Percentiles rank a stretch among this genome's conserved stretches.
Evolutionary conservation across 2,329 filamentous ascomycete genomes (phyloP).

Genomic region (Neopestalotiopsis clavispora): DNA sequence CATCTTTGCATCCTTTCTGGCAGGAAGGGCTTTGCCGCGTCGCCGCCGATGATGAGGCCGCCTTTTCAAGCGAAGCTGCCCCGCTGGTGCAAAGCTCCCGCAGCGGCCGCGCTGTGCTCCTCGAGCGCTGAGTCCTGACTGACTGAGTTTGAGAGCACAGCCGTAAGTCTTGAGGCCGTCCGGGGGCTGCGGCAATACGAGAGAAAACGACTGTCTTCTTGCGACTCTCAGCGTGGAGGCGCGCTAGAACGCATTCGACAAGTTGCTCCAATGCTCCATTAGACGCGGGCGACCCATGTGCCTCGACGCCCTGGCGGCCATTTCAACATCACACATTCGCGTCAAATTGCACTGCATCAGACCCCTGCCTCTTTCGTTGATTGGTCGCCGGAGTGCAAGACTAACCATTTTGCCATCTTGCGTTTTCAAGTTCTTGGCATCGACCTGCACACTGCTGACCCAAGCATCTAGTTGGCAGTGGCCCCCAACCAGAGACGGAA

Average conservation of each 20-base stretch:
- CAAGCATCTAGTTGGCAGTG: slow-evolving; percentile 9
- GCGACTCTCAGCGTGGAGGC: neutral
- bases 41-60: neutral
- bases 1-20: too few species aligned
- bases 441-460: neutral
- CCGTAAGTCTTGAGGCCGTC: neutral
- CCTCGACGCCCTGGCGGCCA: slow-evolving; percentile 4
- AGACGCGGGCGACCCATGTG: slow-evolving; percentile 18
- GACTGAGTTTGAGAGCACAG: neutral
- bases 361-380: slow-evolving; percentile 12
- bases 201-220: neutral
- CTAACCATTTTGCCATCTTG: slow-evolving; percentile 6
- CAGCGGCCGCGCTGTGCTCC: slow-evolving; percentile 13
- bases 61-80: neutral
- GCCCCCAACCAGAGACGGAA: neutral
- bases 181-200: slow-evolving; percentile 16
- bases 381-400: slow-evolving; percentile 13
- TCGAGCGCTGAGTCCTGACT: neutral
- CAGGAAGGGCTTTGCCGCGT: slow-evolving; percentile 1
- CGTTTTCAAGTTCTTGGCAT: neutral
- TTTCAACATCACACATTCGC: slow-evolving; percentile 17
- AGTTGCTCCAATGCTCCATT: slow-evolving; percentile 17
- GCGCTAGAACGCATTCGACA: slow-evolving; percentile 16
- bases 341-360: slow-evolving; percentile 19
- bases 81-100: slow-evolving; percentile 4